Conservation (phyloP, 257 asterid genomes). For the Nicotiana paniculata region DNA sequence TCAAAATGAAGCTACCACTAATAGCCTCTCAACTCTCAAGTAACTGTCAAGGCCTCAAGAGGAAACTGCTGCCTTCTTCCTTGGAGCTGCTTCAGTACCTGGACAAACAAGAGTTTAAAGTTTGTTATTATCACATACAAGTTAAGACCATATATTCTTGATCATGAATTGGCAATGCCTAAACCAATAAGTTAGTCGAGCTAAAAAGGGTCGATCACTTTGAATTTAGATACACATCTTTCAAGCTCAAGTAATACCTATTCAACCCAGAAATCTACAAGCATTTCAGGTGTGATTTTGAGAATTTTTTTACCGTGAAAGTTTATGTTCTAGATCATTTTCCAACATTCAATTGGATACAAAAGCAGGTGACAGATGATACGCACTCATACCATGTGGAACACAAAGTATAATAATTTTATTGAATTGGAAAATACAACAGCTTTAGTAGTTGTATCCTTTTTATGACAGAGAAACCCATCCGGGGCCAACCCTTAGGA, state of each 20-base stretch:
- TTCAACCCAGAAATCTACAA: background rate
- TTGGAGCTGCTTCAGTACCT: conserved; percentile 77
- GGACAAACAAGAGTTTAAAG: background rate
- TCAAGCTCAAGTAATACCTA: background rate
- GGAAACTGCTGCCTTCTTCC: conserved; percentile 66
- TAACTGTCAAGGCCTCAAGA: conserved; percentile 21
- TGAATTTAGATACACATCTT: background rate
- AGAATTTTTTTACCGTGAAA: background rate
- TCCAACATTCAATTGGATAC: background rate
- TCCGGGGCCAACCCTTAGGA: too few species aligned
- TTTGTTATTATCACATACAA: background rate
- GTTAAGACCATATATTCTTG: background rate
- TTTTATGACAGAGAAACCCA: too few species aligned
- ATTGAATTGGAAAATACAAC: too few species aligned
- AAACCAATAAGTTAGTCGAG: background rate
- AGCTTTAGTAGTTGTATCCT: too few species aligned
- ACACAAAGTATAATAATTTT: background rate
- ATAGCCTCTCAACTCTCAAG: conserved; percentile 11
- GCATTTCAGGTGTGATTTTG: background rate
- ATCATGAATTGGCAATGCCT: background rate
- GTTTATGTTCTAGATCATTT: background rate
- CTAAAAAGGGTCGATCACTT: background rate
- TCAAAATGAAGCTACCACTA: conserved; percentile 10
- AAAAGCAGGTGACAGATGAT: background rate
- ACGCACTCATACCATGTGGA: background rate